A percentile compares a stretch with the other conserved stretches of the same genome.
Evolutionary conservation across 2,329 filamentous ascomycete genomes (phyloP).

Genomic region (Xylaria sp.): DNA sequence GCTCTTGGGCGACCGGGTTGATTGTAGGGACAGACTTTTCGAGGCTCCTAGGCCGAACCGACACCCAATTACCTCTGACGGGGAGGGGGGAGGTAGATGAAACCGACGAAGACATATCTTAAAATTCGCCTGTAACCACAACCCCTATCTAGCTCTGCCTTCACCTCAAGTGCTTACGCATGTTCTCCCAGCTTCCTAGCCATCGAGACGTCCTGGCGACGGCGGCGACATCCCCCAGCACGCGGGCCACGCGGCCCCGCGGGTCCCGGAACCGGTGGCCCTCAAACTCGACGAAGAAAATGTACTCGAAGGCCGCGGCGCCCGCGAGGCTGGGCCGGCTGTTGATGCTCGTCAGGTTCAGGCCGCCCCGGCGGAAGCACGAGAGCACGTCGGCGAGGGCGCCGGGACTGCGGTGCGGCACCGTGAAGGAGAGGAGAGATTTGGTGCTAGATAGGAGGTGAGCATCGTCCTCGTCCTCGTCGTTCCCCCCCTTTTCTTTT

Average conservation of each 20-base stretch:
- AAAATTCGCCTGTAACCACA: neutral
- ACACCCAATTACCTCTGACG: neutral
- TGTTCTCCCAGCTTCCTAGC: conserved; percentile 73
- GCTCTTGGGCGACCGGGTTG: neutral
- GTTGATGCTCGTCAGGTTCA: conserved; percentile 93
- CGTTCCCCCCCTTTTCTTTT: neutral
- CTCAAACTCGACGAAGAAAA: conserved; percentile 93
- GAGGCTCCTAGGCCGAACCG: neutral
- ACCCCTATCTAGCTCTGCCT: neutral
- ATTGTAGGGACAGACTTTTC: neutral
- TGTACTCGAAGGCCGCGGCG: conserved; percentile 76
- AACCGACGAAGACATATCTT: neutral
- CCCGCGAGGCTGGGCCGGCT: conserved; percentile 75
- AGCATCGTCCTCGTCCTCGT: conserved; percentile 22
- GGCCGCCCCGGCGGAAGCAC: conserved; percentile 75
- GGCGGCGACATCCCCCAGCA: conserved; percentile 65
- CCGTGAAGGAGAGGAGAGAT: conserved; percentile 83
- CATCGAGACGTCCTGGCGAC: conserved; percentile 73
- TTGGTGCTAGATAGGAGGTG: conserved; percentile 60
- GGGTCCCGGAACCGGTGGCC: conserved; percentile 66
- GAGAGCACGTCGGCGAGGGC: conserved; percentile 82
- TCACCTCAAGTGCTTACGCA: conserved; percentile 33
- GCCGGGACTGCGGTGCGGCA: conserved; percentile 81
- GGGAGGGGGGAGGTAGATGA: neutral
- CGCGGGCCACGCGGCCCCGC: conserved; percentile 67